Evolutionary conservation across 768 basidiomycete genomes (phyloP).

Genomic region (Cantharellus cinnabarinus): DNA sequence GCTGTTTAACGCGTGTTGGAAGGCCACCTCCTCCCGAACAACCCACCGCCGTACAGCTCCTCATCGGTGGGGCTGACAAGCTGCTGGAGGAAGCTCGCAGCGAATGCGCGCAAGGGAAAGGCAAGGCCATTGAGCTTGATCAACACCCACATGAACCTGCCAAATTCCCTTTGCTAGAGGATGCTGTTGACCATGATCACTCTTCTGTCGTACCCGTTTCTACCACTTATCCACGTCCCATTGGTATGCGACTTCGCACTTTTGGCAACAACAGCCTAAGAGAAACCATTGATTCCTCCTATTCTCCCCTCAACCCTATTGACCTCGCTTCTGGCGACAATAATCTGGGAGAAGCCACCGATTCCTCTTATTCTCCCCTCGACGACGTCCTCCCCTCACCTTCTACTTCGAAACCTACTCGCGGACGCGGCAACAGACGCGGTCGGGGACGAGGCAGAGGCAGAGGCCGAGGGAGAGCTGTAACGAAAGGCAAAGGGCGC

Average conservation of each 20-base stretch:
- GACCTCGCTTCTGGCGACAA: not conserved
- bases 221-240: not conserved
- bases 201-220: not conserved
- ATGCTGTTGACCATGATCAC: not conserved
- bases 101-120: not conserved
- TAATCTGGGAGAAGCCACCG: not conserved
- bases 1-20: not conserved
- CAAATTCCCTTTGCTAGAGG: not conserved
- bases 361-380: not conserved
- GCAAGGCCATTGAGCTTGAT: not conserved
- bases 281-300: not conserved
- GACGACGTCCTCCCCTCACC: not conserved
- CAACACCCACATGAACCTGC: not conserved
- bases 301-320: not conserved
- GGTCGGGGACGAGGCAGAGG: not conserved
- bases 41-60: not conserved
- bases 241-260: not conserved
- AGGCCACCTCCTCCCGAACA: not conserved
- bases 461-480: not conserved
- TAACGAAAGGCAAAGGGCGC: not conserved
- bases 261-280: not conserved
- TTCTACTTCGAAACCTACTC: not conserved
- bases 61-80: not conserved
- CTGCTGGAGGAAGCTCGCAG: not conserved
- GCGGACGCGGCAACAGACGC: not conserved